Conservation (phyloP, 1,284 basidiomycete genomes). For the Tetrapyrgos nigripes region DNA sequence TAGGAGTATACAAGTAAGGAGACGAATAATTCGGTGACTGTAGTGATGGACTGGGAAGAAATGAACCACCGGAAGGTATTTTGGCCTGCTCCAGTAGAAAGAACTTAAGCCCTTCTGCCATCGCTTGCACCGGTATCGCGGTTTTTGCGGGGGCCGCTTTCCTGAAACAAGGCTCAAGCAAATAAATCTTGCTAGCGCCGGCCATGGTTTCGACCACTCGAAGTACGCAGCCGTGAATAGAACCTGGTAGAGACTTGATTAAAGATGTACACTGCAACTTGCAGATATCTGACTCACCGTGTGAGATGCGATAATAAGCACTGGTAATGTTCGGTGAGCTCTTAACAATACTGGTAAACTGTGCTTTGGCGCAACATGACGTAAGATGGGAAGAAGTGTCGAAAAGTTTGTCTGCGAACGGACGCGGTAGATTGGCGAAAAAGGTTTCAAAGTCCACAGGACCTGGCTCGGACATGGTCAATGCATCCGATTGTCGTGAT, state of each 20-base stretch:
- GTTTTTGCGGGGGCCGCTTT: constrained; percentile 9
- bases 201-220: constrained; percentile 8
- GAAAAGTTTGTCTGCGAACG: constrained; percentile 5
- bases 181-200: constrained; percentile 1
- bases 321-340: background rate
- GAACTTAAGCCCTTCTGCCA: constrained; percentile 11
- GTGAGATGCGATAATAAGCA: background rate
- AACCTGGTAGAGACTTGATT: background rate
- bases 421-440: constrained; percentile 1
- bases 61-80: background rate
- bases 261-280: no score
- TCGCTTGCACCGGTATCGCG: constrained; percentile 15
- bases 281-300: no score
- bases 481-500: no score
- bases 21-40: no score
- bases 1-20: no score
- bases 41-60: no score
- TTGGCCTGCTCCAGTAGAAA: background rate
- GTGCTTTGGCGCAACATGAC: background rate
- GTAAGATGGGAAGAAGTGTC: background rate
- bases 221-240: constrained; percentile 6
- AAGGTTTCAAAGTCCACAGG: background rate
- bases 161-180: constrained; percentile 11
- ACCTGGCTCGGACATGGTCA: no score
- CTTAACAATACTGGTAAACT: background rate